Evolutionary conservation across 2,329 filamentous ascomycete species (phyloP), one percentile per base, ranked within the genome.

Genomic region (Aspergillus pseudoviridinutans): DNA sequence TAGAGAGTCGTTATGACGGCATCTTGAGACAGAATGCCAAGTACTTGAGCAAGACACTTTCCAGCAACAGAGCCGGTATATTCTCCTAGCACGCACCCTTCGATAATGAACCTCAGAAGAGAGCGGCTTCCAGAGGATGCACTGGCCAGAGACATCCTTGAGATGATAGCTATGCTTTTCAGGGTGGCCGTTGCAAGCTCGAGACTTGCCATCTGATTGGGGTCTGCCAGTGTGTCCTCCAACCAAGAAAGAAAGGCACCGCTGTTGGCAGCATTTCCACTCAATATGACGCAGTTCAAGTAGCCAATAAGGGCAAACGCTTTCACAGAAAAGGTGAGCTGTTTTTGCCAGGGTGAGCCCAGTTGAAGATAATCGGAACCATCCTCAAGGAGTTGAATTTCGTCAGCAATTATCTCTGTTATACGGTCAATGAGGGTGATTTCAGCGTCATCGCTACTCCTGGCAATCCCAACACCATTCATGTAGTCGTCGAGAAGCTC

Each of bases 1-100:
- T 99, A 99, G 9, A 99, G 80, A 1, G 92, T 97, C 4, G 92
- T 96, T 64, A 99, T 97, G 38, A 96, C 84, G 38, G 92, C 88
- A 78, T 99, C 94, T 66, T 96, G 90, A 1, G 94, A 96, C 12
- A 97, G 82, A 66, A 88, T 82, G 64, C 87, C 88, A 55, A 99
- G 79, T 20, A 95, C 86, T 63, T 87, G 88, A 2, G 92, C 92
- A 35, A 99, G 79, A 65, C 89, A 94, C 63, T 87, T 86, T n/a
- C 92, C 91, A 28, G 93, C 93, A 35, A 93, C 82, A 1, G 81
- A 82, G 47, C 94, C 87, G 12, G 87, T 90, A 28, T 84, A 79
- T 17, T 85, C 83, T 56, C 85, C 84, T 38, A 90, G 59, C 27
- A 64, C 86, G 22, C 87, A 84, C 55, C 90, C 88, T 71, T 96